Percentiles rank a stretch among this genome's conserved stretches.
Conservation (phyloP, 2,329 filamentous ascomycete genomes). For the Ceratocystis variospora region DNA sequence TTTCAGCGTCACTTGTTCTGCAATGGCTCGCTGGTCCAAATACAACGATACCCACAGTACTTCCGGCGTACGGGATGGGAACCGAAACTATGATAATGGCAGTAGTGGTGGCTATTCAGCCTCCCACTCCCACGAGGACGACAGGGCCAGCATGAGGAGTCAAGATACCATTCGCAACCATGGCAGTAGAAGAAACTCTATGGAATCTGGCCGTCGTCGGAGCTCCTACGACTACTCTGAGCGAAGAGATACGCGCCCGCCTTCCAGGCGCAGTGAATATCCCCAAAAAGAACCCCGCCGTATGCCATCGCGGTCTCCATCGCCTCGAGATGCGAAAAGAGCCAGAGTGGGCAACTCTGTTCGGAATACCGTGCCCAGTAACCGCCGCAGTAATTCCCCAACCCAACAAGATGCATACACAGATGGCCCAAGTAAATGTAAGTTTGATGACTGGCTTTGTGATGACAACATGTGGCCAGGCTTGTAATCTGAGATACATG, state of each 20-base stretch:
- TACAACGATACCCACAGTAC: neutral
- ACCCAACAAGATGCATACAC: neutral
- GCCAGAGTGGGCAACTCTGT: neutral
- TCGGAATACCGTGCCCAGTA: neutral
- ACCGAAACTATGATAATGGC: neutral
- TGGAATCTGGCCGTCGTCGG: neutral
- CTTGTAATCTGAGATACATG: too few relatives aligned
- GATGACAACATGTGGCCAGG: neutral
- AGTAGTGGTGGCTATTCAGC: neutral
- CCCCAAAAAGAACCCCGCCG: neutral
- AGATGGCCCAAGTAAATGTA: neutral
- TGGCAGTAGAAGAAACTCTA: neutral
- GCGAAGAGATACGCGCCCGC: neutral
- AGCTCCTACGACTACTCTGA: neutral
- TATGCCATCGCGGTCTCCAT: neutral
- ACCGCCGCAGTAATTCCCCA: too few relatives aligned
- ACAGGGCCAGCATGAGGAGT: neutral
- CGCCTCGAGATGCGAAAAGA: neutral
- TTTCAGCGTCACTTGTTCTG: neutral
- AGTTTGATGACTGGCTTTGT: neutral
- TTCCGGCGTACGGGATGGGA: neutral
- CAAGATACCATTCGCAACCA: neutral
- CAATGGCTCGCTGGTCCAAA: neutral
- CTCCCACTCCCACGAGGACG: neutral
- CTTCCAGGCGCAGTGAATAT: neutral